A percentile compares a stretch with the other conserved stretches of the same genome.
Evolutionary conservation across 2,329 filamentous ascomycete genomes (phyloP).

Genomic region (Boeremia lycopersici): DNA sequence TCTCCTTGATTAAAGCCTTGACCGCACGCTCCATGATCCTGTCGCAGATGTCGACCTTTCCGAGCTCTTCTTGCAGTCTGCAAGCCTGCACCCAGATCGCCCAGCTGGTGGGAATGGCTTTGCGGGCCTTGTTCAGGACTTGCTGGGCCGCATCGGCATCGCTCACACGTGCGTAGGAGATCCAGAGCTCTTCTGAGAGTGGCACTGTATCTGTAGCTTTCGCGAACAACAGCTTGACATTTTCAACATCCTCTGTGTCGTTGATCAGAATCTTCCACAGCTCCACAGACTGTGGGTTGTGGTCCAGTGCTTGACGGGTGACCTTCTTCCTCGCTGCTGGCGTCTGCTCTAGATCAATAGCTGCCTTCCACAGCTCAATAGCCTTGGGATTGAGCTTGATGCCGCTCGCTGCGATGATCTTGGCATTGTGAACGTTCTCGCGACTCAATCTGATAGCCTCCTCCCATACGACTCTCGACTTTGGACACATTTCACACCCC

Average conservation of each 20-base stretch:
- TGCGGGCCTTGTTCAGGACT: constrained; percentile 92
- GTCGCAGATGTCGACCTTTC: constrained; percentile 72
- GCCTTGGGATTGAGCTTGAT: constrained; percentile 91
- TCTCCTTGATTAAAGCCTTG: constrained; percentile 84
- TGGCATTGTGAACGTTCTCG: constrained; percentile 82
- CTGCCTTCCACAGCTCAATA: constrained; percentile 90
- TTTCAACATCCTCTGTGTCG: constrained; percentile 85
- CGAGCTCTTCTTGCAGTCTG: constrained; percentile 86
- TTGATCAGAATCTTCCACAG: constrained; percentile 99
- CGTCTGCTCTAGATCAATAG: constrained; percentile 88
- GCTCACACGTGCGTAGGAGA: constrained; percentile 88
- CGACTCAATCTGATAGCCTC: constrained; percentile 89
- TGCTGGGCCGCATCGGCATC: constrained; percentile 90
- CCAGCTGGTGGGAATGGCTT: constrained; percentile 88
- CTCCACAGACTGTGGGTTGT: constrained; percentile 90
- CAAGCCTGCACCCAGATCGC: constrained; percentile 98
- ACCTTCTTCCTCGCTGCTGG: constrained; percentile 88
- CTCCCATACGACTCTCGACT: constrained; percentile 93
- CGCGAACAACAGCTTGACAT: constrained; percentile 85
- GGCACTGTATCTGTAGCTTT: constrained; percentile 97
- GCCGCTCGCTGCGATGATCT: constrained; percentile 90
- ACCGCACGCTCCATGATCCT: constrained; percentile 96
- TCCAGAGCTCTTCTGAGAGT: constrained; percentile 90
- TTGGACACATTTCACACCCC: constrained; percentile 89
- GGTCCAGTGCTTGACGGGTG: constrained; percentile 85